Conservation (phyloP, 805 yeast species). For the Debaryomyces tyrocola region DNA sequence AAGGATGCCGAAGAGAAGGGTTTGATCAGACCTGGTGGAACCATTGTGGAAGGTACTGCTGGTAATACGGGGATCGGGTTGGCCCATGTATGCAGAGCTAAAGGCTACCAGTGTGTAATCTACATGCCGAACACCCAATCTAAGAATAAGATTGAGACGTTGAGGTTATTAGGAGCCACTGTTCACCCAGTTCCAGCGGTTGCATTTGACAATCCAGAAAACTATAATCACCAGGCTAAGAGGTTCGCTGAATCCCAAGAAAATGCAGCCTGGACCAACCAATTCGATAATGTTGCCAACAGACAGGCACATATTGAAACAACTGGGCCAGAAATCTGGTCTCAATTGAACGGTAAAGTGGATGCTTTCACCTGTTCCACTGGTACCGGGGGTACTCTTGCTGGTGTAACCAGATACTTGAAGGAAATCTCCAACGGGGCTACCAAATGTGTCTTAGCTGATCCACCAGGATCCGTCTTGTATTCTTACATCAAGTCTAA, state of each 20-base stretch:
- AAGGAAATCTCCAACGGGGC: conserved; percentile 64
- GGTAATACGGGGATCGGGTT: conserved; percentile 95
- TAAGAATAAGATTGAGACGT: conserved; percentile 71
- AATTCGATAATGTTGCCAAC: conserved; percentile 85
- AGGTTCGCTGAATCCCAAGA: conserved; percentile 75
- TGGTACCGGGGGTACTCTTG: conserved; percentile 92
- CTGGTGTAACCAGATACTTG: conserved; percentile 79
- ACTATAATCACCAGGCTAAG: conserved; percentile 84
- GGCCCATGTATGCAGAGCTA: conserved; percentile 76
- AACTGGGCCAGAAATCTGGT: conserved; percentile 94
- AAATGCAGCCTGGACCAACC: conserved; percentile 92
- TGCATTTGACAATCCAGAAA: conserved; percentile 76
- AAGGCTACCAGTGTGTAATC: conserved; percentile 81
- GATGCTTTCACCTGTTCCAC: conserved; percentile 89
- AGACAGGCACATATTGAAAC: conserved; percentile 85
- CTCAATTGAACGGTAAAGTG: conserved; percentile 73
- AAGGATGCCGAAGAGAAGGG: conserved; percentile 77
- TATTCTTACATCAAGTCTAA: conserved; percentile 74
- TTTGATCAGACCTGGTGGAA: conserved; percentile 70
- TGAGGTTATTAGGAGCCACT: conserved; percentile 78
- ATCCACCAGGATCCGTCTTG: conserved; percentile 90
- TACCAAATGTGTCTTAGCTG: conserved; percentile 72
- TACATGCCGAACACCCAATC: conserved; percentile 93
- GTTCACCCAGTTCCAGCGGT: conserved; percentile 89
- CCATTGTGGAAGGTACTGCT: conserved; percentile 91